Evolutionary conservation across 2,329 filamentous ascomycete genomes (phyloP), one percentile per base, ranked within the genome.

Genomic region (Aureobasidium sp.): DNA sequence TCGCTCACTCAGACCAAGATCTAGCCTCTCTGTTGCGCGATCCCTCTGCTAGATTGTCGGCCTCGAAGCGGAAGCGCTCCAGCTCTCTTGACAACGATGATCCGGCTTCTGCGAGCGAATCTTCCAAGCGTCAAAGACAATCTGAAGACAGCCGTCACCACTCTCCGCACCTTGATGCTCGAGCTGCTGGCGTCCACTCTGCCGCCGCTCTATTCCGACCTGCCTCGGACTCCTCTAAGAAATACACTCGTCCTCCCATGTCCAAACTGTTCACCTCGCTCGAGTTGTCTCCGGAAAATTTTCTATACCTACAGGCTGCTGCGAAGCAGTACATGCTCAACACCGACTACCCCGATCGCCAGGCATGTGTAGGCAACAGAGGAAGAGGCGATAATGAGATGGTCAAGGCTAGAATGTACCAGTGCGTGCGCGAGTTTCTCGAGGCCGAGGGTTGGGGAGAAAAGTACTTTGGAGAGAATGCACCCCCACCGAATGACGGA

Each of bases 261-360:
- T 82, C 80, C 44, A 83, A 82, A 64, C 73, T 85, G 41, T 84
- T 83, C 66, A 72, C 79, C 31, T 83, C 81, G 0, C 75, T 85
- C 17, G 79, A 82, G 65, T 73, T 84, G 20, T 79, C 79, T 2
- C 80, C 82, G 0, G 82, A 84, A 68, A 80, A 80, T 64, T 84
- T 84, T 64, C 68, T 84, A 17, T 77, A 80, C 53, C 70, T 84
- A 7, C 82, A 84, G 67, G 77, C 80, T 20, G 80, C 79, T 15
- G 82, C 82, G 0, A 85, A 84, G 64, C 70, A 70, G 12, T 84
- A 81, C 67, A 84, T 85, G 82, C 75, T 84, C 5, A 77, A 83
- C 66, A 72, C 79, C n/a, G 70, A 74, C 1, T 75, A 83, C 63
- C 81, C 81, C 0, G 82, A 84, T 64, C 74, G 82, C 20, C 79